These are phyloP conservation scores for Pleurotus citrinopileatus DNA, from an alignment of 768 basidiomycete genomes.

Conservation along the genomic window DNA sequence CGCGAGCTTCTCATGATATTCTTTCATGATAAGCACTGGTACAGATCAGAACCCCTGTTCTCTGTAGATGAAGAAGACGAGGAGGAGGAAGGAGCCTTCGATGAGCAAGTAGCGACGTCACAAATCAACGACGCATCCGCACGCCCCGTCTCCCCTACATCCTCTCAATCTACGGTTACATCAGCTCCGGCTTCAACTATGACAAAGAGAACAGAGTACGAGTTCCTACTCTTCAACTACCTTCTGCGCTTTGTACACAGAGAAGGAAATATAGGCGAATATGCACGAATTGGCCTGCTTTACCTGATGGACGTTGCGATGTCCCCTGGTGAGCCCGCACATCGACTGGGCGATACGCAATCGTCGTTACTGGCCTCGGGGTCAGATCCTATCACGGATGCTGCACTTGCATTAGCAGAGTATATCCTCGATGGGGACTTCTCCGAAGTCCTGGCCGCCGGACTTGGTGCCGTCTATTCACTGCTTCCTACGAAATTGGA, in stretches of 20 bases:
- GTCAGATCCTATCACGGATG: slow-evolving; percentile 76
- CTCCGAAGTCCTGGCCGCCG: slow-evolving; percentile 94
- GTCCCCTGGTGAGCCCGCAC: slow-evolving; percentile 63
- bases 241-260: slow-evolving; percentile 93
- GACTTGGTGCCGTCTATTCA: slow-evolving; percentile 90
- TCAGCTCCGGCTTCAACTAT: slow-evolving; percentile 42
- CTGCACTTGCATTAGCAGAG: slow-evolving; percentile 84
- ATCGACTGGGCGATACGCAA: slow-evolving; percentile 35
- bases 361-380: slow-evolving; percentile 24
- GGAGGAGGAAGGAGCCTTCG: slow-evolving; percentile 54
- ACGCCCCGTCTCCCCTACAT: slow-evolving; percentile 51
- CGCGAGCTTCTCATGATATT: slow-evolving; percentile 94
- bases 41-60: slow-evolving; percentile 71
- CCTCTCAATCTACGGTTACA: slow-evolving; percentile 56
- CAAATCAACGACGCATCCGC: slow-evolving; percentile 18
- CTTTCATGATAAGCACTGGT: slow-evolving; percentile 93
- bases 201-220: slow-evolving; percentile 79
- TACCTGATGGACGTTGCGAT: slow-evolving; percentile 96
- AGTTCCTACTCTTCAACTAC: slow-evolving; percentile 94
- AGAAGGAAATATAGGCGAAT: slow-evolving; percentile 91
- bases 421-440: slow-evolving; percentile 97
- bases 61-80: slow-evolving; percentile 77
- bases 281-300: slow-evolving; percentile 87
- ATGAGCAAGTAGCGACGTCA: slow-evolving; percentile 33
- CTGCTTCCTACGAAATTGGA: slow-evolving; percentile 84